Base-by-base conservation (phyloP, 768 basidiomycete genomes). In the Tulasnella sp. region DNA sequence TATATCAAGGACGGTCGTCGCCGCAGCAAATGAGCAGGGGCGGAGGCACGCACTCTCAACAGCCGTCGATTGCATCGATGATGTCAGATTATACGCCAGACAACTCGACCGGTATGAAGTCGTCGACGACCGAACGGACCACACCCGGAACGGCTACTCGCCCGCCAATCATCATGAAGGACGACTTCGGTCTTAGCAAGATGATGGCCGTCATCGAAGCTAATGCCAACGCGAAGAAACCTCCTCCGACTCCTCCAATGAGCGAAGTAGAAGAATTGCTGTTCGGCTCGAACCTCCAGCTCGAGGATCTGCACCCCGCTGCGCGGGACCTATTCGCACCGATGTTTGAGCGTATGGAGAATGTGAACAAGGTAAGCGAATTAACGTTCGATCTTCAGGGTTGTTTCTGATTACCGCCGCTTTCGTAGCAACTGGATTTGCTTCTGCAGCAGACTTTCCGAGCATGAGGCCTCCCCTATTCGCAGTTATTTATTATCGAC, bases 141-240 rank as follows among this genome's bases (percentile, higher is more conserved):
- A 92, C 71, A 89, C 67, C 78, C 5, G 74, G 37, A 35, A 78
- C 79, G 26, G 23, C 89, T n/a, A 88, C 87, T 80, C 81, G 51
- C 82, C 80, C 67, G 82, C 82, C 13, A 73, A 74, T 84, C 6
- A 77, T 82, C 72, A 81, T 83, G 73, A 80, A 80, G 79, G 91
- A 96, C 82, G 94, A 96, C 83, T 96, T 96, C 84, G 96, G 96
- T 1, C 86, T 97, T 35, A 85, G 89, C 10, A 88, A 91, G 74
- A 95, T 98, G 93, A 88, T 98, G 88, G 91, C 93, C 35, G 87
- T 96, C 61, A 95, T 98, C 77, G 92, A 95, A 83, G 87, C 88
- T 48, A 87, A 87, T 44, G 90, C 89, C 35, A 82, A 83, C 55
- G 44, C 74, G 57, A 86, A 84, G 77, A 83, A 82, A 73, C 81